Base-by-base conservation (phyloP, 2,329 filamentous ascomycete genomes). In the Hymenoscyphus fraxineus region DNA sequence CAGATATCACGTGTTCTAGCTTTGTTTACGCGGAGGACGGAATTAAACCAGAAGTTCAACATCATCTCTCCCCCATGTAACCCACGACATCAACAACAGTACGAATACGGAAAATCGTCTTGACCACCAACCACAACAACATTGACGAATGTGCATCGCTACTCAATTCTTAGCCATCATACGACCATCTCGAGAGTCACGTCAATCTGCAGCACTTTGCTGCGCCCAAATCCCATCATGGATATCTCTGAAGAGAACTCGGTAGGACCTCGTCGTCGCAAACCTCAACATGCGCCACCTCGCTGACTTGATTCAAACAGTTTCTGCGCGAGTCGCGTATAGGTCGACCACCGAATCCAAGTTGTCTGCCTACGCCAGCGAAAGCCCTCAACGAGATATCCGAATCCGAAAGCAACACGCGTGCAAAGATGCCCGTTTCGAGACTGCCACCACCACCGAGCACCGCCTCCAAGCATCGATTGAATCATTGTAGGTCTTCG, bases 321-420 rank as follows among this genome's bases (percentile, higher is more conserved):
- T 68, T 66, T 65, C 68, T 68, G 65, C 71, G 70, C 59, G 64
- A 60, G 59, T 75, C 73, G 19, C 71, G 73, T 60, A 72, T 73
- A 58, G 69, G 62, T 62, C 67, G 67, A 51, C 71, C 73, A 15
- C 67, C 68, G 27, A 54, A 64, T 61, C 72, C 73, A 55, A 69
- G 62, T 61, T 66, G 67, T 55, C 71, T 74, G 16, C 67, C 68
- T 19, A 73, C 73, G 39, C 76, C 73, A 58, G 70, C 62, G 47
- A 72, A 70, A 64, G 77, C 77, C 3, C 79, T 88, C 16, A 75
- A 80, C 10, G 85, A 88, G 71, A 82, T 85, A 69, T 81, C 78
- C 71, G 83, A 87, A 7, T 87, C 85, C n/a, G 84, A 88, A 71
- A 80, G 78, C 76, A 88, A 89, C 73, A 75, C 81, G 55, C 82